A percentile compares a stretch with the other conserved stretches of the same genome.
Evolutionary conservation across 345 rosid genomes (phyloP).

Genomic region (Eucalyptus sp.): DNA sequence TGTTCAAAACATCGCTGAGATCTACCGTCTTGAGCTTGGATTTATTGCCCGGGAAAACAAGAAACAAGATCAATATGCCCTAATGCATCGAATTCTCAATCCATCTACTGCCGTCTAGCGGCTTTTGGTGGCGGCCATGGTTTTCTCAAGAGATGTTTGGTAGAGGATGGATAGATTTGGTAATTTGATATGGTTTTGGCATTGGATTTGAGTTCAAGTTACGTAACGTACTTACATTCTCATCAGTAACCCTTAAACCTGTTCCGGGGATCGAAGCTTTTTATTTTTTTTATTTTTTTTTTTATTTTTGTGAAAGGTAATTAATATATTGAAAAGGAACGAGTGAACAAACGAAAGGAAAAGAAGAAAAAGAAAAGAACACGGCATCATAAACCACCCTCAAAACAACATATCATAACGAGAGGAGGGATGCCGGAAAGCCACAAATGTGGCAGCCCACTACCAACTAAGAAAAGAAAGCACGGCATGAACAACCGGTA

Average conservation of each 20-base stretch:
- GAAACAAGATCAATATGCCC: background rate
- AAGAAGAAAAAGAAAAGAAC: no score
- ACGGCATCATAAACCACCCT: no score
- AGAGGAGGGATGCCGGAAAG: no score
- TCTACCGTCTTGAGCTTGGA: background rate
- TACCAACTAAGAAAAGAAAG: no score
- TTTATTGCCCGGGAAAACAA: background rate
- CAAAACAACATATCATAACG: no score
- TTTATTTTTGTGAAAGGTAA: no score
- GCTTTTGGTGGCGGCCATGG: background rate
- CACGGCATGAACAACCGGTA: no score
- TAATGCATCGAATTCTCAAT: background rate
- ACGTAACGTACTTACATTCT: background rate
- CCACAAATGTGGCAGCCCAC: no score
- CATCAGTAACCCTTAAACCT: background rate
- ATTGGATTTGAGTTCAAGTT: background rate
- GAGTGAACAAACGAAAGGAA: no score
- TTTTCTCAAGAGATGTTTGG: background rate
- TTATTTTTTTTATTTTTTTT: background rate
- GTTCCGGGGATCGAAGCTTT: background rate
- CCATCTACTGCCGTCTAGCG: fast-evolving
- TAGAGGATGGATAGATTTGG: background rate
- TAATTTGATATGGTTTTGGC: background rate
- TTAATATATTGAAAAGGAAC: no score
- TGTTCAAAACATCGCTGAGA: background rate